Conservation (phyloP, 257 asterid species). For the Petunia secreta region DNA sequence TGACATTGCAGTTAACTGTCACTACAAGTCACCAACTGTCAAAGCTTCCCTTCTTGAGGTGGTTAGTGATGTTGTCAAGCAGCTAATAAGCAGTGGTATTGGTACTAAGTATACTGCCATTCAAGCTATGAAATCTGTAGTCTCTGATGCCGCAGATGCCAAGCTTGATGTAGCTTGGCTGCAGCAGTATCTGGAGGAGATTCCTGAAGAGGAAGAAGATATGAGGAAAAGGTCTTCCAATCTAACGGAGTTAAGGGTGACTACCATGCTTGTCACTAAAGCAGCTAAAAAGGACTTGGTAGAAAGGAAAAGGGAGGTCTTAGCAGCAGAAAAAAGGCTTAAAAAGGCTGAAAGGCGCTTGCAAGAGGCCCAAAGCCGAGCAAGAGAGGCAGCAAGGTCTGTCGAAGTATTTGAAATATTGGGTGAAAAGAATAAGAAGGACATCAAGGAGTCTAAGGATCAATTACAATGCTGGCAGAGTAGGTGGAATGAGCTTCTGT, state of each 20-base stretch:
- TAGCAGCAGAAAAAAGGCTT: slow-evolving; percentile 36
- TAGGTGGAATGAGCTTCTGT: slow-evolving; percentile 38
- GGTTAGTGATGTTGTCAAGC: slow-evolving; percentile 35
- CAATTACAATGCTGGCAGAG: slow-evolving; percentile 38
- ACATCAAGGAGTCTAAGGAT: slow-evolving; percentile 34
- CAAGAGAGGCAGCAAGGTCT: slow-evolving; percentile 24
- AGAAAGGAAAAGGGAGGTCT: slow-evolving; percentile 37
- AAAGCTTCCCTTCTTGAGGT: slow-evolving; percentile 47
- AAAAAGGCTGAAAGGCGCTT: slow-evolving; percentile 39
- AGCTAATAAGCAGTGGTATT: slow-evolving; percentile 27
- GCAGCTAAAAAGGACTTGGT: slow-evolving; percentile 40
- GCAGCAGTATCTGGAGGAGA: slow-evolving; percentile 30
- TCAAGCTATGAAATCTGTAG: slow-evolving; percentile 36
- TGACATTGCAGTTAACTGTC: slow-evolving; percentile 43
- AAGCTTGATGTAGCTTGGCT: slow-evolving; percentile 44
- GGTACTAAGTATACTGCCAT: slow-evolving; percentile 34
- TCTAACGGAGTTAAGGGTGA: slow-evolving; percentile 32
- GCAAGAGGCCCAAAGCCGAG: background rate
- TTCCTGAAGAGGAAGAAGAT: slow-evolving; percentile 27
- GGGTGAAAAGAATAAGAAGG: slow-evolving; percentile 28
- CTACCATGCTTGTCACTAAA: slow-evolving; percentile 15
- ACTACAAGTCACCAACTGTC: slow-evolving; percentile 36
- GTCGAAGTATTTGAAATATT: slow-evolving; percentile 38
- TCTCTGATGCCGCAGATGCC: slow-evolving; percentile 35
- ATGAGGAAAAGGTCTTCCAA: slow-evolving; percentile 13